These are phyloP conservation scores for Trametes elegans DNA, from an alignment of 768 basidiomycete species.

Conservation along the genomic window DNA sequence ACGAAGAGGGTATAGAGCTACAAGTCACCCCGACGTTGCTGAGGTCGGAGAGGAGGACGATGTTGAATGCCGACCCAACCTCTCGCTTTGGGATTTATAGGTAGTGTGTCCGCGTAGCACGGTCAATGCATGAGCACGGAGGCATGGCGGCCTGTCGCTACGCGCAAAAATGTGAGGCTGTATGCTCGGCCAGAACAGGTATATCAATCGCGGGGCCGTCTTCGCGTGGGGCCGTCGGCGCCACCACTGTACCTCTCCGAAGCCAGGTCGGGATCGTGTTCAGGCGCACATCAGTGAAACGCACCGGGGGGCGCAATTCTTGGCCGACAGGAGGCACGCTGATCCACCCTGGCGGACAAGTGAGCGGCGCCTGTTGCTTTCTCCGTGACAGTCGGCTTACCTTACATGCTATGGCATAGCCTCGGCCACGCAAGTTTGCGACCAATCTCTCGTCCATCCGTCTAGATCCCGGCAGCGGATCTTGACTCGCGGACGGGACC, in stretches of 20 bases:
- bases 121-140: slow-evolving; percentile 15
- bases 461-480: slow-evolving; percentile 9
- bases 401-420: slow-evolving; percentile 12
- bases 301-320: not conserved
- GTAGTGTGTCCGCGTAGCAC: slow-evolving; percentile 6
- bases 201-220: not conserved
- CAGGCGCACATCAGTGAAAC: slow-evolving; percentile 11
- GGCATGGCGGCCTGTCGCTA: not conserved
- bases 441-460: not conserved
- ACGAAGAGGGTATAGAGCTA: not conserved
- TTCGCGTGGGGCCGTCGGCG: not conserved
- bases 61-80: not conserved
- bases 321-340: not conserved
- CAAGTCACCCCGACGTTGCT: not conserved
- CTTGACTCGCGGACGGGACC: not conserved
- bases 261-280: slow-evolving; percentile 3
- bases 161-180: slow-evolving; percentile 3
- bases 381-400: slow-evolving; percentile 19
- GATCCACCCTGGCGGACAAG: not conserved
- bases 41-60: not conserved
- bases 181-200: not conserved
- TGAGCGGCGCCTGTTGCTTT: not conserved
- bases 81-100: not conserved
- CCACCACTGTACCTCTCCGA: slow-evolving; percentile 15
- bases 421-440: not conserved